Conservation (phyloP, 2,329 filamentous ascomycete species). For the Parafenestella ontariensis region DNA sequence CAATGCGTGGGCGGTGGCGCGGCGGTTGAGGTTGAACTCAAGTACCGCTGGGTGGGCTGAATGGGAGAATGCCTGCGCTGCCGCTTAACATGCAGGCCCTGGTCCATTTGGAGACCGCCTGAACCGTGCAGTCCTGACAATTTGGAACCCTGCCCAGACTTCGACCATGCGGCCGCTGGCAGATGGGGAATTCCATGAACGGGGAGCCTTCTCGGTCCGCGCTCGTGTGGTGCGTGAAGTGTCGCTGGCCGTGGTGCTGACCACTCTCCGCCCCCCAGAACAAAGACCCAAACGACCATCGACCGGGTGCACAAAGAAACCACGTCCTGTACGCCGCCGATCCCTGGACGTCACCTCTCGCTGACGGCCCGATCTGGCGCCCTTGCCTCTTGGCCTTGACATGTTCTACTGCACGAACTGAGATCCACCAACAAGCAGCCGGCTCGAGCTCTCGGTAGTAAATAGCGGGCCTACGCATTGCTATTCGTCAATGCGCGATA, state of each 20-base stretch:
- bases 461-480: slow-evolving; percentile 1
- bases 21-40: slow-evolving; percentile 1
- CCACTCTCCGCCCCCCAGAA: neutral
- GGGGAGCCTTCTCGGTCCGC: slow-evolving; percentile 9
- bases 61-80: slow-evolving; percentile 22
- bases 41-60: slow-evolving; percentile 8
- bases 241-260: neutral
- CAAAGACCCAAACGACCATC: neutral
- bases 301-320: neutral
- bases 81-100: slow-evolving; percentile 26
- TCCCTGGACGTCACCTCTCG: slow-evolving; percentile 19
- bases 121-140: slow-evolving; percentile 32
- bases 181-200: no score
- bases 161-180: slow-evolving; percentile 5
- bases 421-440: slow-evolving; percentile 14
- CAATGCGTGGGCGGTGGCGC: no score
- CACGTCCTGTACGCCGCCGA: slow-evolving; percentile 10
- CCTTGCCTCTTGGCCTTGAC: slow-evolving; percentile 14
- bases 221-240: neutral
- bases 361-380: slow-evolving; percentile 5
- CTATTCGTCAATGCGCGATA: slow-evolving; percentile 12
- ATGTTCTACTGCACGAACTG: slow-evolving; percentile 12
- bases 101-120: slow-evolving; percentile 23
- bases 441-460: slow-evolving; percentile 16
- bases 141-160: slow-evolving; percentile 17